These are phyloP conservation scores for Graphium sp. DNA, from an alignment of 2,329 filamentous ascomycete species.

Conservation along the genomic window DNA sequence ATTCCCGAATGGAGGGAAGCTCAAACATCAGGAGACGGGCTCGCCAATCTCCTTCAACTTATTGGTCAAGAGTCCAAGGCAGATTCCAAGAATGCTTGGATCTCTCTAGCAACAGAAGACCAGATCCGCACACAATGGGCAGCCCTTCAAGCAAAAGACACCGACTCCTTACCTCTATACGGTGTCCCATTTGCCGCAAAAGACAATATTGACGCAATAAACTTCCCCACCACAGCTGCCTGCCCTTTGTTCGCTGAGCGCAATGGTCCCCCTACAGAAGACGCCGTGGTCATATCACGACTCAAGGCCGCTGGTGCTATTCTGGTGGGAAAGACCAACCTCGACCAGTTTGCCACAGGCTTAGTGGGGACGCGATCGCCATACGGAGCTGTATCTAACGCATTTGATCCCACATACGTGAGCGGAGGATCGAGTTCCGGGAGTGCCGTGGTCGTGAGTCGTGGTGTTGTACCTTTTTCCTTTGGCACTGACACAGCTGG, in stretches of 20 bases:
- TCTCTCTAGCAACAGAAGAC: too few relatives aligned
- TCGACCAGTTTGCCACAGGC: constrained; percentile 48
- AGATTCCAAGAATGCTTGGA: too few relatives aligned
- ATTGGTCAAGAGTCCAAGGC: too few relatives aligned
- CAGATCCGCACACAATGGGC: too few relatives aligned
- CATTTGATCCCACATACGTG: constrained; percentile 21
- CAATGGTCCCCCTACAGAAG: constrained; percentile 22
- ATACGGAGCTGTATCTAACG: constrained; percentile 36
- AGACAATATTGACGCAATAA: constrained; percentile 35
- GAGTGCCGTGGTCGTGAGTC: constrained; percentile 34
- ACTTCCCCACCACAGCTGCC: constrained; percentile 32
- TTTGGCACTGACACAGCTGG: constrained; percentile 40
- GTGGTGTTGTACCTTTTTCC: constrained; percentile 35
- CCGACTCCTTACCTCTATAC: constrained; percentile 37
- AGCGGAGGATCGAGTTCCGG: constrained; percentile 41
- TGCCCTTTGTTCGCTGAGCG: constrained; percentile 30
- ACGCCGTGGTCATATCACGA: constrained; percentile 28
- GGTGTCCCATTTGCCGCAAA: constrained; percentile 41
- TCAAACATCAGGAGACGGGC: too few relatives aligned
- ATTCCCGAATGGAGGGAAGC: too few relatives aligned
- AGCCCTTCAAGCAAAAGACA: too few relatives aligned
- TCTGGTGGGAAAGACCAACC: constrained; percentile 39
- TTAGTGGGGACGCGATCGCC: constrained; percentile 43
- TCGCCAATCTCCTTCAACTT: too few relatives aligned
- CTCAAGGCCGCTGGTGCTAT: constrained; percentile 35